Conservation (phyloP, 176 grass and related monocot genomes). For the Alopecurus myosuroides region DNA sequence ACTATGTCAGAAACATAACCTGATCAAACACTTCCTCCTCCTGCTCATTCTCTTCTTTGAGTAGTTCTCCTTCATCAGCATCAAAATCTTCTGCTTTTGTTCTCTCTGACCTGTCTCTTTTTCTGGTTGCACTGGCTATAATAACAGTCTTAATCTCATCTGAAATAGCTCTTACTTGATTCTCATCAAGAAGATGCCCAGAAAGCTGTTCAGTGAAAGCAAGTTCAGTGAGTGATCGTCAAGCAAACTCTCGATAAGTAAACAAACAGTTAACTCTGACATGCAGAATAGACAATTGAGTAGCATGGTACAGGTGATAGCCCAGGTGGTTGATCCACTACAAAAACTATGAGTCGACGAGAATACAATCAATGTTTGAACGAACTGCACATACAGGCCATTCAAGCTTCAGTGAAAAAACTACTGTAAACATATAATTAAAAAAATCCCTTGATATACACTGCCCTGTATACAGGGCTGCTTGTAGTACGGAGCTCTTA, state of each 20-base stretch:
- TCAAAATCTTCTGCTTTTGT: slow-evolving; percentile 97
- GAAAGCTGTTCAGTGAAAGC: slow-evolving; percentile 55
- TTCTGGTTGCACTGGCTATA: slow-evolving; percentile 89
- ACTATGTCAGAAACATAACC: slow-evolving; percentile 32
- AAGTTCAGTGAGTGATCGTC: not conserved
- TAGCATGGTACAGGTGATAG: not conserved
- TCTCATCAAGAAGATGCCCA: slow-evolving; percentile 77
- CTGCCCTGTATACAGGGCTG: not conserved
- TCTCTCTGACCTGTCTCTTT: slow-evolving; percentile 78
- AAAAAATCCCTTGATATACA: not conserved
- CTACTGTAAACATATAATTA: not conserved
- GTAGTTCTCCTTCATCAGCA: slow-evolving; percentile 95
- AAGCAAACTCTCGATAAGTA: not conserved
- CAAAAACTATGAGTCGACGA: not conserved
- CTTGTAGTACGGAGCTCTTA: not conserved
- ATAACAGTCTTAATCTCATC: slow-evolving; percentile 99
- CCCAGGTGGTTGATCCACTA: not conserved
- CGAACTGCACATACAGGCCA: not conserved
- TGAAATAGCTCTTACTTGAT: slow-evolving; percentile 78
- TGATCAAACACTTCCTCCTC: slow-evolving; percentile 99
- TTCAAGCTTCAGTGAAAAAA: not conserved
- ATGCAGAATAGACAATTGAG: not conserved
- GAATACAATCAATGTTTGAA: not conserved
- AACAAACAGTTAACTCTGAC: not conserved
- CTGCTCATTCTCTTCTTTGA: slow-evolving; percentile 98